Conservation (phyloP, 2,329 filamentous ascomycete species). For the Claviceps digitariae region DNA sequence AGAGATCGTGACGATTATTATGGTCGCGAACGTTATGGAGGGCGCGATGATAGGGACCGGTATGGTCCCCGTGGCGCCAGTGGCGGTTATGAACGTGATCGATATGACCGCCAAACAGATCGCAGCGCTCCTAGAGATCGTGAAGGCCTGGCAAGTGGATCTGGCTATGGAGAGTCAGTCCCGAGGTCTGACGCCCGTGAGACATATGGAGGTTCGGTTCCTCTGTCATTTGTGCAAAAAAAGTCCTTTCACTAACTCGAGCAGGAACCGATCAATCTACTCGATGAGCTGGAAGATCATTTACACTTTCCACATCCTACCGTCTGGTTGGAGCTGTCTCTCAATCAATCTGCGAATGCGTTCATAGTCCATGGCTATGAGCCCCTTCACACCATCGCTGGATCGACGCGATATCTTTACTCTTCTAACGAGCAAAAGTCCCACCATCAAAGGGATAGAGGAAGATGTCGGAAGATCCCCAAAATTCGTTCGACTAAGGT, state of each 20-base stretch:
- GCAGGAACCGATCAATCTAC: constrained; percentile 17
- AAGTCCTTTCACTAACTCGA: constrained; percentile 13
- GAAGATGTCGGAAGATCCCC: background rate
- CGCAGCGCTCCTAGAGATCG: constrained; percentile 27
- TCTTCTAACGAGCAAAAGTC: background rate
- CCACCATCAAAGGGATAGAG: background rate
- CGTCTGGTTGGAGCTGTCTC: background rate
- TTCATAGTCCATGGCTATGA: background rate
- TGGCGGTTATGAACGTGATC: constrained; percentile 34
- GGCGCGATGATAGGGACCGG: constrained; percentile 32
- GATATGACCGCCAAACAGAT: constrained; percentile 33
- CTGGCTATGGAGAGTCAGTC: constrained; percentile 27
- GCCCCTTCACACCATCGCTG: background rate
- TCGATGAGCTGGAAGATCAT: constrained; percentile 3
- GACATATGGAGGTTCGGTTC: constrained; percentile 28
- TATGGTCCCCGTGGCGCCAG: constrained; percentile 26
- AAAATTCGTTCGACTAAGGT: background rate
- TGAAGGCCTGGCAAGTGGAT: constrained; percentile 22
- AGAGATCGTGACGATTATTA: constrained; percentile 30
- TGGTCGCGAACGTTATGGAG: constrained; percentile 25
- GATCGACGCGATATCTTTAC: background rate
- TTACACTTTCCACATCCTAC: background rate
- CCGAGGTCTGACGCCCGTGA: constrained; percentile 30
- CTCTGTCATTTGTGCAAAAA: background rate
- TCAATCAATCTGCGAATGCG: background rate